phyloP scores from a whole-genome alignment of 148 eudicot genomes.

The Chenopodium album region DNA sequence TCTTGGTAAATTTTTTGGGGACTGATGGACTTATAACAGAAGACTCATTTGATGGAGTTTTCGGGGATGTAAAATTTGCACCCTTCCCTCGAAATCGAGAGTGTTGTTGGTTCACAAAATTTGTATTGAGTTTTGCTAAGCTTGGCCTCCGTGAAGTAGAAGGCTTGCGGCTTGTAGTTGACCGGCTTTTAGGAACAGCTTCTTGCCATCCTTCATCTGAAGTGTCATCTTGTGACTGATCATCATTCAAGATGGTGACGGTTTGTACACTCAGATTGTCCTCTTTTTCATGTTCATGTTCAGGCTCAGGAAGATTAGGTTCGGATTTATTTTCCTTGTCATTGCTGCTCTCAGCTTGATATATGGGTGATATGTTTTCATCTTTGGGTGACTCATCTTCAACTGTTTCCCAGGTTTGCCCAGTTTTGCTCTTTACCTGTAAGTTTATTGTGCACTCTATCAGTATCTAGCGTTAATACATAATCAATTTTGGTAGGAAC shows the following conservation, averaged over 20 bases:
- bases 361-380: slow-evolving; percentile 40
- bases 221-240: slow-evolving; percentile 42
- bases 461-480: background rate
- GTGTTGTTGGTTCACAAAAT: slow-evolving; percentile 53
- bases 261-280: slow-evolving; percentile 24
- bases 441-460: slow-evolving; percentile 11
- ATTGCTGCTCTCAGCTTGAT: slow-evolving; percentile 42
- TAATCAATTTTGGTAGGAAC: background rate
- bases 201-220: slow-evolving; percentile 99
- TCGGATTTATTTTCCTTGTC: slow-evolving; percentile 71
- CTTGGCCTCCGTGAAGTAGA: slow-evolving; percentile 63
- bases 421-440: slow-evolving; percentile 72
- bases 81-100: slow-evolving; percentile 53
- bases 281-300: slow-evolving; percentile 41
- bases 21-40: slow-evolving; percentile 39
- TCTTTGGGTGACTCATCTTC: slow-evolving; percentile 50
- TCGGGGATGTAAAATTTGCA: slow-evolving; percentile 57
- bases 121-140: slow-evolving; percentile 76
- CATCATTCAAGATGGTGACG: slow-evolving; percentile 35
- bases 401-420: slow-evolving; percentile 43
- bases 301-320: slow-evolving; percentile 39
- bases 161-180: slow-evolving; percentile 57
- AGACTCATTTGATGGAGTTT: slow-evolving; percentile 43
- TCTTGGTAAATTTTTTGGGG: slow-evolving; percentile 54
- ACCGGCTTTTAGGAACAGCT: slow-evolving; percentile 83